Evolutionary conservation across 2,329 filamentous ascomycete genomes (phyloP).

Genomic region (Aspergillus phoenicis): DNA sequence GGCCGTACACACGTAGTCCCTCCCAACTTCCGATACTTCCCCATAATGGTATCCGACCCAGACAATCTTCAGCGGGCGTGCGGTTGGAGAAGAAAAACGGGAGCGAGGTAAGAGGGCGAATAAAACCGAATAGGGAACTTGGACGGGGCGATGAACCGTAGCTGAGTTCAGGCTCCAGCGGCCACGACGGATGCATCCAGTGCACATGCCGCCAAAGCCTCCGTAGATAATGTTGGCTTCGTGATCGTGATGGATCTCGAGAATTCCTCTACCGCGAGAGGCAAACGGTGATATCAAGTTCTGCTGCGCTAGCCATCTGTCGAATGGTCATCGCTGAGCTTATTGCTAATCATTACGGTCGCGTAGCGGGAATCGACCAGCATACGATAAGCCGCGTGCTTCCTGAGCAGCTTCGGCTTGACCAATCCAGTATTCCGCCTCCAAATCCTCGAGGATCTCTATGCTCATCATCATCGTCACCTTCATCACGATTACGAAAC

Average conservation of each 20-base stretch:
- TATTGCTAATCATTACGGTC: constrained; percentile 1
- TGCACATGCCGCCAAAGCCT: neutral
- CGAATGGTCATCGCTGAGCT: constrained; percentile 5
- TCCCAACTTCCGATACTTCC: neutral
- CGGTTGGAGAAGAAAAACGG: neutral
- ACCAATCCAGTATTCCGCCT: neutral
- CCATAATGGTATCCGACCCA: neutral
- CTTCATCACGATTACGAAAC: constrained; percentile 4
- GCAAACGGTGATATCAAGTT: neutral
- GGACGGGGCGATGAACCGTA: neutral
- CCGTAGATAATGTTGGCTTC: neutral
- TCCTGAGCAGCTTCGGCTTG: neutral
- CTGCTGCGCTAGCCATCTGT: neutral
- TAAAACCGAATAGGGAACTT: neutral
- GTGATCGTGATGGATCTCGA: neutral
- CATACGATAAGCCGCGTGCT: neutral
- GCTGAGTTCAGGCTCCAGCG: constrained; percentile 1
- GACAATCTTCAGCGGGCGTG: neutral
- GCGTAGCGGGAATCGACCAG: neutral
- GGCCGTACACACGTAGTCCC: neutral
- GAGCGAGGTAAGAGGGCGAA: neutral
- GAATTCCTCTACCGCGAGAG: neutral
- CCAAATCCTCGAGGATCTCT: neutral
- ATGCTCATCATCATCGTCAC: neutral
- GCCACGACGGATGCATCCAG: neutral